Evolutionary conservation across 306 rosid genomes (phyloP).

Genomic region (Dicorynia guianensis): DNA sequence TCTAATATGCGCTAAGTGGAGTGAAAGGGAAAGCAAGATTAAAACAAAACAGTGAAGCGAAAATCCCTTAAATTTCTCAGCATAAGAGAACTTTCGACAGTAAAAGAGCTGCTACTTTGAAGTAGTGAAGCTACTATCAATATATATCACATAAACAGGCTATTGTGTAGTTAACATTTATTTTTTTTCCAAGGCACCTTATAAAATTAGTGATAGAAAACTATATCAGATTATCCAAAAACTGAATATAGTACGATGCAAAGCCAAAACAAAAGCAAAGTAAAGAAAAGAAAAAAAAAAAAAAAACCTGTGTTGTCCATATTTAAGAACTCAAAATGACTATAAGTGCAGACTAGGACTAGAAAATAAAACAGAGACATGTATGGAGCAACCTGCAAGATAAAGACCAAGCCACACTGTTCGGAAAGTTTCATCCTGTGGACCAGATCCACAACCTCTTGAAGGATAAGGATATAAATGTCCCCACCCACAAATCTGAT

Average conservation of each 20-base stretch:
- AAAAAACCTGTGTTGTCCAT: constrained; percentile 1
- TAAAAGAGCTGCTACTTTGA: constrained; percentile 11
- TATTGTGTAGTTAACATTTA: not conserved
- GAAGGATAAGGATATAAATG: not conserved
- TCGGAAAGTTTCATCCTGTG: constrained; percentile 6
- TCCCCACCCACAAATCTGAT: constrained; percentile 5
- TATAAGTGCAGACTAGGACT: not conserved
- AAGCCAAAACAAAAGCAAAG: constrained; percentile 4
- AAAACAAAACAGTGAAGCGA: not conserved
- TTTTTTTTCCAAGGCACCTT: not conserved
- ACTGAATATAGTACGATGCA: constrained; percentile 6
- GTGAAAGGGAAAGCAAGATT: constrained; percentile 11
- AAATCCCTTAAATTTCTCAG: not conserved
- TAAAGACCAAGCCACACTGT: not conserved
- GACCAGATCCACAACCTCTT: constrained; percentile 21
- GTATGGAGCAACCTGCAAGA: not conserved
- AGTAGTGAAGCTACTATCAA: not conserved
- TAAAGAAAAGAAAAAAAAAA: not conserved
- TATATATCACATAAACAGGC: not conserved
- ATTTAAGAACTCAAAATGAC: not conserved
- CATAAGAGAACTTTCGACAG: not conserved
- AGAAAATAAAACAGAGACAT: not conserved
- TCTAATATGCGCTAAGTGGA: constrained; percentile 7
- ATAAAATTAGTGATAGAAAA: constrained; percentile 9
- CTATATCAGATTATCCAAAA: not conserved